Base-by-base conservation (phyloP, 805 yeast species). In the Yarrowia keelungensis region DNA sequence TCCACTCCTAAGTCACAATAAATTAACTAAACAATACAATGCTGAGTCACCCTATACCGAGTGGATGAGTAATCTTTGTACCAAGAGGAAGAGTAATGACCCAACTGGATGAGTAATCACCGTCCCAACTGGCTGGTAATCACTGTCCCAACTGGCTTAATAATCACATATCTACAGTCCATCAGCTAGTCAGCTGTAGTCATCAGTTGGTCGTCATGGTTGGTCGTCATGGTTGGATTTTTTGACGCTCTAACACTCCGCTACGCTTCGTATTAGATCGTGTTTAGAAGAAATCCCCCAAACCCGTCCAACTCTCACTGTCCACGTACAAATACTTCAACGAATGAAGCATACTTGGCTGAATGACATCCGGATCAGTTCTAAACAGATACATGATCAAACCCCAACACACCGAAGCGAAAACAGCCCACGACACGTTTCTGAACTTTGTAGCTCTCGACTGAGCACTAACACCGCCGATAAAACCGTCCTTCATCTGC, bases 251-350 rank as follows among this genome's bases (percentile, higher is more conserved):
- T 26, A 26, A 26, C 7, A 26, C 32, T 26, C 32, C 7, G 32
- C 32, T 26, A 26, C 32, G 32, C 32, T 5, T 26, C 32, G 32
- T 26, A 26, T 26, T 26, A 26, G 19, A 19, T 19, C 19, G 19
- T 8, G 45, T 15, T 41, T 26, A 71, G 19, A 74, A 56, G 50
- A 74, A 74, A 47, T 74, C 76, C 3, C 51, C 59, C 56, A 74
- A 22, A 0, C 68, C 56, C 7, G 67, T 70, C 89, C 89, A 86
- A 41, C 76, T 75, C 69, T 83, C 81, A 74, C 84, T 77, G 69
- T 85, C 91, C 51, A 88, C 87, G 73, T 90, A 90, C 43, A 90
- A 85, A 75, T 86, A 90, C 67, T 87, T 86, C 90, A 90, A 85
- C 67, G 90, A 85, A 70, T 85, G 85, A 71, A 89, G 82, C 81